Evolutionary conservation across 208 protist genomes (phyloP).

Genomic region (Crithidia thermophila): DNA sequence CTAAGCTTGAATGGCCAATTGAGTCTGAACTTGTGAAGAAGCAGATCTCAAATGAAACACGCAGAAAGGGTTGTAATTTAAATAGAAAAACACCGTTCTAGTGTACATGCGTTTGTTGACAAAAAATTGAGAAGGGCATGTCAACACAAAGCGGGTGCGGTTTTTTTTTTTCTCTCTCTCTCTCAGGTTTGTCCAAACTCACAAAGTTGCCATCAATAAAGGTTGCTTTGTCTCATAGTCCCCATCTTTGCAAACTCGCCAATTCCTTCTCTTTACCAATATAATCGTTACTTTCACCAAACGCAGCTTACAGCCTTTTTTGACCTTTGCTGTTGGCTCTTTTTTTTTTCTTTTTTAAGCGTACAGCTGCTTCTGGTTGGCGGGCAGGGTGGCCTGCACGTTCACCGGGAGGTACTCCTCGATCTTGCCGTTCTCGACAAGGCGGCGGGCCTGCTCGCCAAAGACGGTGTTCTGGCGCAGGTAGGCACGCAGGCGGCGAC

Average conservation of each 20-base stretch:
- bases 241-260: too few species aligned
- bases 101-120: too few species aligned
- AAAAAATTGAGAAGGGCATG: too few species aligned
- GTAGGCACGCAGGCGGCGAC: constrained; percentile 72
- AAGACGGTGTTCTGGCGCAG: constrained; percentile 87
- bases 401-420: constrained; percentile 89
- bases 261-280: too few species aligned
- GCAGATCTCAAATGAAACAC: too few species aligned
- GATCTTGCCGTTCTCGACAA: constrained; percentile 79
- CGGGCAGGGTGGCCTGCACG: constrained; percentile 71
- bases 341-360: constrained; percentile 32
- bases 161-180: neutral
- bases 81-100: too few species aligned
- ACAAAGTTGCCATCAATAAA: too few species aligned
- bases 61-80: too few species aligned
- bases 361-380: constrained; percentile 64
- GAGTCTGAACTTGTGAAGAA: too few species aligned
- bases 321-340: neutral
- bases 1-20: too few species aligned
- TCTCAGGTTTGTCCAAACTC: neutral
- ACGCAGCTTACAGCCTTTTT: neutral
- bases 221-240: too few species aligned
- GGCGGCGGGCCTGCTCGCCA: constrained; percentile 87
- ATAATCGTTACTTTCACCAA: neutral
- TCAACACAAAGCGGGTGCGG: too few species aligned